Evolutionary conservation across 495 filamentous ascomycete genomes (phyloP), one percentile per base, ranked within the genome.

Genomic region (Hypoxylon rickii): DNA sequence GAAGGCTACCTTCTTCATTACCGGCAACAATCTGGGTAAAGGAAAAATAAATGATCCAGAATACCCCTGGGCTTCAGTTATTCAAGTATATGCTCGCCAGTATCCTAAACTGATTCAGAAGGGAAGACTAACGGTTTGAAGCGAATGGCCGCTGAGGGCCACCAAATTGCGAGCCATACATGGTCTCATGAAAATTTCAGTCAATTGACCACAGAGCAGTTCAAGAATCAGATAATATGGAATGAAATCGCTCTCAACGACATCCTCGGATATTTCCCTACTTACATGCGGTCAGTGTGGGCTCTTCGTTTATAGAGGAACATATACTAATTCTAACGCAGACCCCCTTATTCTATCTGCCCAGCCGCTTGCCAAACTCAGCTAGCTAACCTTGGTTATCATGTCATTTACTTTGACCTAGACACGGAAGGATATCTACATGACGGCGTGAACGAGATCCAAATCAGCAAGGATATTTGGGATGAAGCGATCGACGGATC

Each of bases 131-230:
- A 77, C 64, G 29, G 16, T 10, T 8, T 13, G 19, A 51, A 82
- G 73, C 85, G 88, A 55, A 90, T 86, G 86, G 69, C 76, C 54
- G 70, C 70, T 36, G 64, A 76, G 55, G 89, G 89, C n/a, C 90
- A 96, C 65, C 90, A 94, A 66, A 76, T 96, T 46, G 90, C 86
- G 21, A 88, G 84, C 60, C 90, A 96, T 60, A 94, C 88, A 1
- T 96, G 89, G 89, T 89, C 86, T 32, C 90, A 96, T 61, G 85
- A 73, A 79, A 90, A 76, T 71, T 90, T 59, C 78, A 79, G 70
- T 78, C 80, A 64, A 66, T 84, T 67, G 74, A 80, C 43, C 54
- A 81, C 44, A 64, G 63, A 21, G 66, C 76, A 86, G 50, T 83
- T 87, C 54, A 74, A 75, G 3, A 78, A 85, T 13, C 86, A 94